phyloP scores from a whole-genome alignment of 257 asterid genomes.

The Salvia hispanica region DNA sequence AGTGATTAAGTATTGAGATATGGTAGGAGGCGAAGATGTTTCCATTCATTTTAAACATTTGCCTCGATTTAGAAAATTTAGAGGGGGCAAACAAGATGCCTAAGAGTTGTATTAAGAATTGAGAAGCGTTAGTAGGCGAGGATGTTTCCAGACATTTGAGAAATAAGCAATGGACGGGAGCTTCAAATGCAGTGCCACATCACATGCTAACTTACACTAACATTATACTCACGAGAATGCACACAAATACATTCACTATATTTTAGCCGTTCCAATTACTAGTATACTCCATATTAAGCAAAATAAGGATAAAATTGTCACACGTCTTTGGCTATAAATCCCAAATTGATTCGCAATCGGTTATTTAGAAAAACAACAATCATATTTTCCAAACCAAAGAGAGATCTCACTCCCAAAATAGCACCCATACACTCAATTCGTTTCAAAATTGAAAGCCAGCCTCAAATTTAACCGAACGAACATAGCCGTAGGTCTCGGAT shows the following conservation, averaged over 20 bases:
- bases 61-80: not conserved
- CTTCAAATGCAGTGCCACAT: too few relatives aligned
- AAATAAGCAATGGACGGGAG: not conserved
- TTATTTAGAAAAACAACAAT: not conserved
- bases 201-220: not conserved
- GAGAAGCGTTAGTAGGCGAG: too few relatives aligned
- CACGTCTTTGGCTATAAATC: not conserved
- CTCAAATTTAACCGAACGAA: constrained; percentile 21
- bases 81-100: not conserved
- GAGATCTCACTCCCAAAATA: constrained; percentile 6
- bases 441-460: constrained; percentile 12
- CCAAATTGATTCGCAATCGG: constrained; percentile 9
- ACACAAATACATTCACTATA: not conserved
- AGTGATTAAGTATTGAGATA: not conserved
- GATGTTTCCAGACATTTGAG: too few relatives aligned
- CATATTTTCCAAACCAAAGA: not conserved
- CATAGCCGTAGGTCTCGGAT: constrained; percentile 37
- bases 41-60: constrained; percentile 7
- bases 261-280: not conserved
- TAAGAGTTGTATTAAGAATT: too few relatives aligned
- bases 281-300: too few relatives aligned
- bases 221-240: not conserved
- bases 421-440: constrained; percentile 14
- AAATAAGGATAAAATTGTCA: not conserved
- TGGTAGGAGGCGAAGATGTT: constrained; percentile 18